Evolutionary conservation across 1,139 yeast species (phyloP).

Genomic region (Diutina rugosa): DNA sequence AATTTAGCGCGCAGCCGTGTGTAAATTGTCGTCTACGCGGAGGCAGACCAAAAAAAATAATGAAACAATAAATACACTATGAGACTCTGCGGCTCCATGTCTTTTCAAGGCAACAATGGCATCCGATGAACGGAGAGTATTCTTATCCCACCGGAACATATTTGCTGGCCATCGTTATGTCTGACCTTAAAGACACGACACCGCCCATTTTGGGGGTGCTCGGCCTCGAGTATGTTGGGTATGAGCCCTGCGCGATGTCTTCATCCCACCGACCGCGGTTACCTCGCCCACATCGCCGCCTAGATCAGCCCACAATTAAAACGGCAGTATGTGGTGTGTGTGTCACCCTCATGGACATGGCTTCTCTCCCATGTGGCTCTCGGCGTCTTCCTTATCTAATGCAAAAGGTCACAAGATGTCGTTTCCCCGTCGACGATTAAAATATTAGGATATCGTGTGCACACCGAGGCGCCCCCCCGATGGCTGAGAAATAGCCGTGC

Average conservation of each 20-base stretch:
- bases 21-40: constrained; percentile 1
- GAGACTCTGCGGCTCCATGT: neutral
- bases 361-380: neutral
- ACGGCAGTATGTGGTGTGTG: neutral
- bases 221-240: neutral
- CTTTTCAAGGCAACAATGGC: neutral
- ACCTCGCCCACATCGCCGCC: neutral
- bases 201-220: neutral
- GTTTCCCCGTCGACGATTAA: neutral
- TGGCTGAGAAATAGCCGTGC: neutral
- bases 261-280: neutral
- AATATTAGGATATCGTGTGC: neutral
- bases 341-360: neutral
- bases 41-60: neutral
- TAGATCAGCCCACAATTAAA: neutral
- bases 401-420: neutral
- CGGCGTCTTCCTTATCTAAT: neutral
- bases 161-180: neutral
- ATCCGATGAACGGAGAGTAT: neutral
- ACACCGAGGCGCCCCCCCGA: neutral
- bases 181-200: neutral
- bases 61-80: neutral
- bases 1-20: neutral
- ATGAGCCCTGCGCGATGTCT: neutral
- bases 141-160: too few relatives aligned